These are phyloP conservation scores for Paratinospora sagittata DNA, from an alignment of 164 flowering plant genomes.

Conservation along the genomic window DNA sequence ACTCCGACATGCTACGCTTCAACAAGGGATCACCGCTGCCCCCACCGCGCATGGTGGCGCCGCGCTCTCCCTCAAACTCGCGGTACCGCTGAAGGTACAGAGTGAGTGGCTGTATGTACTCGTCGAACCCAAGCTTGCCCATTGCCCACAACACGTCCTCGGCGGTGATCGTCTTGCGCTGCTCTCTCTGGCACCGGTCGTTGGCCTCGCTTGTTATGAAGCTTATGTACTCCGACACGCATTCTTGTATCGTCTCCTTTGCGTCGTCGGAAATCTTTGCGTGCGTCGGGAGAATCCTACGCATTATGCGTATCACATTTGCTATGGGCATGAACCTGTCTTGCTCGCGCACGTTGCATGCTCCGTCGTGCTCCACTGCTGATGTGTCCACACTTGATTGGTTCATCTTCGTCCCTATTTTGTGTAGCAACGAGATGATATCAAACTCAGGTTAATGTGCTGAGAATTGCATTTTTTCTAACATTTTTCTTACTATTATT, in stretches of 20 bases:
- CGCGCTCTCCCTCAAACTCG: constrained; percentile 33
- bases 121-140: constrained; percentile 86
- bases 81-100: constrained; percentile 23
- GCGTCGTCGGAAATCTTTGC: constrained; percentile 92
- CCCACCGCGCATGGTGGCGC: constrained; percentile 23
- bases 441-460: too few species aligned
- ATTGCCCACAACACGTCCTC: constrained; percentile 92
- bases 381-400: neutral
- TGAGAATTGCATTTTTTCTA: neutral
- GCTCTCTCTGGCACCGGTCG: constrained; percentile 84
- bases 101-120: constrained; percentile 15
- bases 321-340: constrained; percentile 90
- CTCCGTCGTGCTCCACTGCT: neutral
- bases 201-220: constrained; percentile 91
- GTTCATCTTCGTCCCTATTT: neutral
- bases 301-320: constrained; percentile 80
- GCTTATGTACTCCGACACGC: constrained; percentile 90
- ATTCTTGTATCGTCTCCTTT: constrained; percentile 84
- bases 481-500: too few species aligned
- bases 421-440: neutral
- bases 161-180: constrained; percentile 88
- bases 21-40: constrained; percentile 11
- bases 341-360: constrained; percentile 66
- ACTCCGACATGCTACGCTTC: neutral
- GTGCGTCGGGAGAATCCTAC: constrained; percentile 65